phyloP scores from a whole-genome alignment of 306 rosid genomes.

The Fagus crenata region DNA sequence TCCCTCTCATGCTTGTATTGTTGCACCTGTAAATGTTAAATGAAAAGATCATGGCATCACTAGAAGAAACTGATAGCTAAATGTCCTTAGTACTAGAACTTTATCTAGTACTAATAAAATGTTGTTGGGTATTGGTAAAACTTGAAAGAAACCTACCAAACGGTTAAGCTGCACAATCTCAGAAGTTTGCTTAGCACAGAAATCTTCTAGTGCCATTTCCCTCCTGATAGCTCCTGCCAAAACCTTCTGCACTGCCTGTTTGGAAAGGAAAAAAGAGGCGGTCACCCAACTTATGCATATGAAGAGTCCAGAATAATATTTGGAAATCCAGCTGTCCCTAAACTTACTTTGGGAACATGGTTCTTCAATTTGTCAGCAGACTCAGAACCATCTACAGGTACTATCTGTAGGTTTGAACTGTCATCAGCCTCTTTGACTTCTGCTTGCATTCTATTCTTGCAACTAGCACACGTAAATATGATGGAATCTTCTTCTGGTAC shows the following conservation, averaged over 20 bases:
- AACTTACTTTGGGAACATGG: conserved; percentile 80
- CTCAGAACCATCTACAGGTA: conserved; percentile 62
- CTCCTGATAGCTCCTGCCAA: conserved; percentile 95
- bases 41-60: conserved; percentile 35
- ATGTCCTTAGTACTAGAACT: too few species aligned
- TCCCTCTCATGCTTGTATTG: conserved; percentile 93
- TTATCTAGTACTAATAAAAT: too few species aligned
- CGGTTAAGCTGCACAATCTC: conserved; percentile 89
- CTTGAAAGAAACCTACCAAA: conserved; percentile 58
- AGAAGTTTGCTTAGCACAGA: conserved; percentile 75
- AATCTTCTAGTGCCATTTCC: conserved; percentile 95
- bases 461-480: conserved; percentile 56
- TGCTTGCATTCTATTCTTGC: conserved; percentile 61
- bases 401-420: conserved; percentile 64
- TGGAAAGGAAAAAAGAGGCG: conserved; percentile 15
- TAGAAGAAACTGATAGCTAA: conserved; percentile 17
- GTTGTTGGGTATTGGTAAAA: conserved; percentile 13
- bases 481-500: conserved; percentile 43
- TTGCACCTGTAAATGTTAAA: conserved; percentile 63
- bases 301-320: conserved; percentile 15
- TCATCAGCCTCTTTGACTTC: conserved; percentile 51
- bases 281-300: conserved; percentile 11
- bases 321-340: conserved; percentile 28
- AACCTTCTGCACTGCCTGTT: conserved; percentile 85
- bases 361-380: conserved; percentile 67